A percentile compares a stretch with the other conserved stretches of the same genome.
Evolutionary conservation across 2,329 filamentous ascomycete genomes (phyloP).

Genomic region (Arthrobotrys megalospora): DNA sequence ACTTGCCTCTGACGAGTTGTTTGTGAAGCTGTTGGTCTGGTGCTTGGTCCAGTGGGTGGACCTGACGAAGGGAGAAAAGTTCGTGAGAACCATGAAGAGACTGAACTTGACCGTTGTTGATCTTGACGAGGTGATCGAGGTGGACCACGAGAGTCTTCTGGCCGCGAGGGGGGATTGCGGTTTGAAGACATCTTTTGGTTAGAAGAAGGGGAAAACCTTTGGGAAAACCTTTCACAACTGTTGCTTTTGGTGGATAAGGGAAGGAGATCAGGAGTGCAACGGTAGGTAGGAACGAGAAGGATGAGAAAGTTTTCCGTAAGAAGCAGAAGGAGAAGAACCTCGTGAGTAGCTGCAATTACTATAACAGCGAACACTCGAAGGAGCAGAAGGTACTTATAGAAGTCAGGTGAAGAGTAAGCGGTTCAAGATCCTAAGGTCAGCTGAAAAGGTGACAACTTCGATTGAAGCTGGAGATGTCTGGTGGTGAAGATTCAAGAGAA

Average conservation of each 20-base stretch:
- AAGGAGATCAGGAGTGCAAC: not conserved
- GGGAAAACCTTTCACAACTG: not conserved
- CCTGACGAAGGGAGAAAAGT: not conserved
- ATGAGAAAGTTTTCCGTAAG: not conserved
- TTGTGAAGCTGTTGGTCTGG: not conserved
- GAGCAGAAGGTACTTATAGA: not conserved
- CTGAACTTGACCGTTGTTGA: not conserved
- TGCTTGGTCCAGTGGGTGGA: not conserved
- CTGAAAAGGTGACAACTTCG: not conserved
- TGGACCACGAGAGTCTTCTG: no score
- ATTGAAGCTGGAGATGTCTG: not conserved
- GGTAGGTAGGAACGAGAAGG: not conserved
- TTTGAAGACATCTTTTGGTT: not conserved
- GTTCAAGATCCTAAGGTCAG: no score
- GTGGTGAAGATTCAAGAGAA: not conserved
- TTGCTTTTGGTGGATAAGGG: no score
- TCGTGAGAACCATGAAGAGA: slow-evolving; percentile 16
- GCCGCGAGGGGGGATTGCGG: not conserved
- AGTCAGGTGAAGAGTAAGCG: not conserved
- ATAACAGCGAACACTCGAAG: not conserved
- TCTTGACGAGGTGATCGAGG: no score
- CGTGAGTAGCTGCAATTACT: not conserved
- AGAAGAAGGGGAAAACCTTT: not conserved
- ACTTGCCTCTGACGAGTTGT: not conserved
- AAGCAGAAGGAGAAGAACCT: not conserved